Base-by-base conservation (phyloP, 352 stramenopile genomes). In the Phytophthora melonis region DNA sequence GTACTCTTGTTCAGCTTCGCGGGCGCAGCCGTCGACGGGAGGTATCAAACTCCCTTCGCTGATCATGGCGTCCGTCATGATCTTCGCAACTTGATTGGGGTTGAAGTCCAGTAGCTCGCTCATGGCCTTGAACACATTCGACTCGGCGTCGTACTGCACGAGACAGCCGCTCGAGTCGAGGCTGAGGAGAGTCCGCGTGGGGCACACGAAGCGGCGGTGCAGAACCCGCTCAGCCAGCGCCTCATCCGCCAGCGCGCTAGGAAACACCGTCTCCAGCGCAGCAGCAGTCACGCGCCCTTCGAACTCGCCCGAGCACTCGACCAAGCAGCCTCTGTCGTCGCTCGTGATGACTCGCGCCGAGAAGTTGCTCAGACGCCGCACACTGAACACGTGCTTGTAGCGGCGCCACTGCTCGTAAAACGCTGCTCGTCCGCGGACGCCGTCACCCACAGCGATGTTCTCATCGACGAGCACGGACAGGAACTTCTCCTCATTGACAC, bases 361-460 rank as follows among this genome's bases (percentile, higher is more conserved):
- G 13, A 58, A 68, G 45, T 79, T 63, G 6, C 32, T 21, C 23
- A 75, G 71, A 2, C 57, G 64, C 9, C 61, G 70, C 3, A 81
- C 61, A 8, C 57, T 77, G 23, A 89, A 79, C 34, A 85, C 27
- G n/a, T 69, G 49, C 63, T 83, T 88, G 73, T 86, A 87, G 39
- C 72, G 69, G 3, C 57, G 66, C 82, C 82, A 86, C 60, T 88
- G 81, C 52, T 86, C 77, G 19, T 83, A 74, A 30, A 90, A 80
- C 5, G 70, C 54, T 0, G 43, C 49, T 34, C 66, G n/a, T 1
- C 77, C 79, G 13, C 7, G 49, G n/a, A 68, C 43, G 21, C 57
- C 47, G 14, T 66, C 61, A 1, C 65, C 74, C 19, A 85, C 65
- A 13, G 23, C 21, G 27, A 87, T 50, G 18, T 83, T 52, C 13